phyloP scores from a whole-genome alignment of 192 early-diverging fungal species.

The Hyaloraphidium curvatum region DNA sequence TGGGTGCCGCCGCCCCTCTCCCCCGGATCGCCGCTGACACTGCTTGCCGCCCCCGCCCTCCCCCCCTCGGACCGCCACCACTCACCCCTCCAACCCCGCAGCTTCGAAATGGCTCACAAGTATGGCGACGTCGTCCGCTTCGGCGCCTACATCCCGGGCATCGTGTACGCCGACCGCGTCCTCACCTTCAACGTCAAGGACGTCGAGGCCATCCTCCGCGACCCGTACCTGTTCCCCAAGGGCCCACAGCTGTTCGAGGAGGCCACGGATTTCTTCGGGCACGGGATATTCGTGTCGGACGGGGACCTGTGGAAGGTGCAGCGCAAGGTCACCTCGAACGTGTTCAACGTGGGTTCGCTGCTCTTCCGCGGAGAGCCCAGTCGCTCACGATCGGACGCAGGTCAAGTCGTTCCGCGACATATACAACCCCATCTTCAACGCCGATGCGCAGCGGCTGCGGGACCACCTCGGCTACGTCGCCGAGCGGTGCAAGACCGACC shows the following conservation, averaged over 20 bases:
- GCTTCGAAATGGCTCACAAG: no score
- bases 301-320: conserved; percentile 39
- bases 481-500: no score
- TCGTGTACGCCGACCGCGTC: no score
- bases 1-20: no score
- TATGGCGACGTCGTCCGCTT: no score
- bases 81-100: no score
- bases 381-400: neutral
- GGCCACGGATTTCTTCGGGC: neutral
- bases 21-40: no score
- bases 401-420: neutral
- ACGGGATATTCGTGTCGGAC: conserved; percentile 37
- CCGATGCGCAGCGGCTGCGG: neutral
- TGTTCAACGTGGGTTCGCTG: conserved; percentile 20
- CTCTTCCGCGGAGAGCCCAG: neutral
- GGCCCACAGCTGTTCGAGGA: neutral
- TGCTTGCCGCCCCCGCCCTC: no score
- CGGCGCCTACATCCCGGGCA: no score
- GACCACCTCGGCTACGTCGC: neutral
- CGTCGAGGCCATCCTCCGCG: neutral
- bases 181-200: conserved; percentile 2
- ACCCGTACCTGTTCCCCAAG: neutral
- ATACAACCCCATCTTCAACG: neutral
- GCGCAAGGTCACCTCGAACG: conserved; percentile 26
- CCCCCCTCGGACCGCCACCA: no score